Evolutionary conservation across 352 stramenopile genomes (phyloP), one percentile per base, ranked within the genome.

Genomic region (Globisporangium sylvaticum): DNA sequence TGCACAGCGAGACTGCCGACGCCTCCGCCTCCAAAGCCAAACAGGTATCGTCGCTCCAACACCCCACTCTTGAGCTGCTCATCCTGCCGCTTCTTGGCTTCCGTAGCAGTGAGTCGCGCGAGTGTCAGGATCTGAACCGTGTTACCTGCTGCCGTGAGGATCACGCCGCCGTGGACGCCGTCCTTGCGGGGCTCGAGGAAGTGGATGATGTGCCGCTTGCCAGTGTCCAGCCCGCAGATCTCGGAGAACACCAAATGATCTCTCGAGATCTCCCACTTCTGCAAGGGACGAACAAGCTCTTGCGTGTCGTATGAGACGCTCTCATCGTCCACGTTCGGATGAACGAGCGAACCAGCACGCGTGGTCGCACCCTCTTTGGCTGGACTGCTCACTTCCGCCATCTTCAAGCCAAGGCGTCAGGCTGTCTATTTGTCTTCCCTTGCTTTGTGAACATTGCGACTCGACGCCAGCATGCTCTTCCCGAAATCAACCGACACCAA

Each of bases 1-100:
- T 96, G 89, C 25, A 95, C 84, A 2, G 81, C 80, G 5, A 95
- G 71, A 56, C 79, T 80, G 0, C 86, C 86, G 3, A 95, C 78
- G 32, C 87, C 89, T 7, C 74, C 74, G 1, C 82, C 85, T 27
- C 87, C 79, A 42, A 82, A 77, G 4, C 87, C 88, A 67, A 96
- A 95, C 15, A 95, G 48, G 53, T 90, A 87, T 32, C 69, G 68
- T 44, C 74, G 73, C 55, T 76, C 39, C 44, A 71, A 56, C 20
- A 90, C 68, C 3, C 62, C 14, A 8, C 15, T 39, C 20, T 46
- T 69, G 10, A 10, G n/a, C 20, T 53, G 18, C 1, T 24, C 44
- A 42, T 12, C 55, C 8, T 37, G 4, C 57, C 60, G 77, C 3
- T 56, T 60, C 68, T 74, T 66, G 4, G 29, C 24, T 7, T 60